Evolutionary conservation across 2,329 filamentous ascomycete genomes (phyloP).

Genomic region (Aureobasidium musti): DNA sequence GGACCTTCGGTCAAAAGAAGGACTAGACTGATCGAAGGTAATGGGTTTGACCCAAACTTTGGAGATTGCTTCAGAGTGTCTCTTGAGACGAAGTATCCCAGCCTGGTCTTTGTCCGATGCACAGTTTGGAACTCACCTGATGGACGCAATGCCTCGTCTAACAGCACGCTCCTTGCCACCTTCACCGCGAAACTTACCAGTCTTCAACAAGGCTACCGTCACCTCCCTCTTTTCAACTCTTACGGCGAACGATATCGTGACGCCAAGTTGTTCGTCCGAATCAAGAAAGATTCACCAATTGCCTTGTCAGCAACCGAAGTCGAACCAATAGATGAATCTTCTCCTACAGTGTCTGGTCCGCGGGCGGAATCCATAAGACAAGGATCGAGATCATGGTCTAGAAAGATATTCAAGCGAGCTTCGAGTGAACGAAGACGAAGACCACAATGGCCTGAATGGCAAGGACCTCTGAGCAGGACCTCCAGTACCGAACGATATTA

Average conservation of each 20-base stretch:
- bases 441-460: conserved; percentile 33
- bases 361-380: conserved; percentile 38
- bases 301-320: conserved; percentile 38
- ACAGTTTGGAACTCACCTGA: conserved; percentile 85
- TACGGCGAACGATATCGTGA: conserved; percentile 93
- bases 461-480: conserved; percentile 38
- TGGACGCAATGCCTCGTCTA: conserved; percentile 66
- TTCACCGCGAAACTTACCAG: conserved; percentile 92
- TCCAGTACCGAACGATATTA: conserved; percentile 40
- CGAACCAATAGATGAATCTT: conserved; percentile 36
- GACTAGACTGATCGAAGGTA: conserved; percentile 78
- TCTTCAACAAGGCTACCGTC: conserved; percentile 88
- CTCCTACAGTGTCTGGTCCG: conserved; percentile 36
- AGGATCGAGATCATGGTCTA: conserved; percentile 45
- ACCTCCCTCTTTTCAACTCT: conserved; percentile 82
- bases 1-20: conserved; percentile 74
- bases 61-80: conserved; percentile 76
- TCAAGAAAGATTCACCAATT: conserved; percentile 60
- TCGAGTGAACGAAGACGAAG: conserved; percentile 46
- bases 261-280: conserved; percentile 88
- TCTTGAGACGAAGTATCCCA: conserved; percentile 90
- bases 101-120: conserved; percentile 90
- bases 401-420: conserved; percentile 48
- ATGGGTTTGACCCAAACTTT: conserved; percentile 92
- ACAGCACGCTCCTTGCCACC: conserved; percentile 69